Base-by-base conservation (phyloP, 139 green algal genomes). In the Nannochloris sp. region DNA sequence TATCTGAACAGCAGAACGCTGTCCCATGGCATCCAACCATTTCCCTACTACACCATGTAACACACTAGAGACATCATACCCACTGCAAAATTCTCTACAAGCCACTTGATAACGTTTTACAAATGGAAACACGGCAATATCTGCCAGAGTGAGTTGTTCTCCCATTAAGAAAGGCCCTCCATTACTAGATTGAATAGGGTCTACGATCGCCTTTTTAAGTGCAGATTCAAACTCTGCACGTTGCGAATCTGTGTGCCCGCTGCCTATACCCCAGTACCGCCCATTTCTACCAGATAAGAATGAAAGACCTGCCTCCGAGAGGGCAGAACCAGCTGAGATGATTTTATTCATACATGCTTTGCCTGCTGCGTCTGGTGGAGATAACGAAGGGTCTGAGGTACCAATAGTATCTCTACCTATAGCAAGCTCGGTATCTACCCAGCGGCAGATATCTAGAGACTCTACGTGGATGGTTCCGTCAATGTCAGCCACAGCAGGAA, bases 401-500 rank as follows among this genome's bases (percentile, higher is more conserved):
- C 33, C 3, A 47, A 32, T 1, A 34, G 3, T 44, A 65, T 23
- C 9, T 8, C 15, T 24, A 37, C 27, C 31, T 25, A n/a, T n/a
- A 60, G 31, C 58, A 6, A 31, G 15, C 23, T 62, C 27, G 2
- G 15, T 33, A 37, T 13, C 35, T 3, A 56, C 27, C 25, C 51
- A 85, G 61, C 63, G 66, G 60, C 75, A 83, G 6, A 87, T 73
- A 35, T 84, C 72, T 25, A 78, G 23, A 35, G 57, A 76, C 36
- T 85, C 78, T 32, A 68, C 27, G 29, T 68, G 8, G 13, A 54
- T 48, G 6, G 10, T 2, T 13, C 60, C 59, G 14, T 57, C 35
- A 34, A 12, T 35, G 12, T 71, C 42, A n/a, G 72, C 34, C 5
- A 90, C 42, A 12, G 74, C 77, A 3, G 83, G 83, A 15, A 90